Conservation (phyloP, 306 rosid genomes). For the Alnus glutinosa region DNA sequence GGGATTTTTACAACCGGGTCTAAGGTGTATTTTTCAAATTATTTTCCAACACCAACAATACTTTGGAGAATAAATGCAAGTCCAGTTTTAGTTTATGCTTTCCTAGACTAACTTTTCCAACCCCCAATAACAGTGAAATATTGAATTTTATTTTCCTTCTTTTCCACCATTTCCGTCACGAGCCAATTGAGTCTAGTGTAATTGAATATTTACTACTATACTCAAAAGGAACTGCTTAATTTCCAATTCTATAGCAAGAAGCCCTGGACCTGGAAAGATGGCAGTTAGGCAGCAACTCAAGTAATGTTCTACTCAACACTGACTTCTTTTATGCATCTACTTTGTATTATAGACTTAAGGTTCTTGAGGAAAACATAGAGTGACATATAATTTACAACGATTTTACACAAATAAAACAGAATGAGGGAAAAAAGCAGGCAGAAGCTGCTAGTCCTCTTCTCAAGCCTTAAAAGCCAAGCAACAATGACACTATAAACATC, state of each 20-base stretch:
- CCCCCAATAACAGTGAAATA: neutral
- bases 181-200: neutral
- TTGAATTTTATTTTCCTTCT: neutral
- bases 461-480: constrained; percentile 28
- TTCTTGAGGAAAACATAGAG: constrained; percentile 30
- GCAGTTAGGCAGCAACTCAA: constrained; percentile 23
- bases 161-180: neutral
- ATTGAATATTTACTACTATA: neutral
- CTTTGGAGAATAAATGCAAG: no score
- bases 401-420: constrained; percentile 30
- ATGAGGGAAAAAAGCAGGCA: constrained; percentile 14
- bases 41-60: no score
- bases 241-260: neutral
- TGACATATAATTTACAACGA: constrained; percentile 38
- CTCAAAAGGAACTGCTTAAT: neutral
- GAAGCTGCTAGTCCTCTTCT: constrained; percentile 26
- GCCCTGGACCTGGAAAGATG: neutral
- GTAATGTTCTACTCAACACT: constrained; percentile 20
- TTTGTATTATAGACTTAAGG: constrained; percentile 21
- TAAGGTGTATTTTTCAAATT: no score
- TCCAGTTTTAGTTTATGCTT: no score
- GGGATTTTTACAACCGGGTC: no score
- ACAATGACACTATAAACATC: constrained; percentile 19
- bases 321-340: constrained; percentile 31
- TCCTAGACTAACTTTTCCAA: no score